Evolutionary conservation across 2,329 filamentous ascomycete genomes (phyloP), one percentile per base, ranked within the genome.

Genomic region (Aureobasidium sp.): DNA sequence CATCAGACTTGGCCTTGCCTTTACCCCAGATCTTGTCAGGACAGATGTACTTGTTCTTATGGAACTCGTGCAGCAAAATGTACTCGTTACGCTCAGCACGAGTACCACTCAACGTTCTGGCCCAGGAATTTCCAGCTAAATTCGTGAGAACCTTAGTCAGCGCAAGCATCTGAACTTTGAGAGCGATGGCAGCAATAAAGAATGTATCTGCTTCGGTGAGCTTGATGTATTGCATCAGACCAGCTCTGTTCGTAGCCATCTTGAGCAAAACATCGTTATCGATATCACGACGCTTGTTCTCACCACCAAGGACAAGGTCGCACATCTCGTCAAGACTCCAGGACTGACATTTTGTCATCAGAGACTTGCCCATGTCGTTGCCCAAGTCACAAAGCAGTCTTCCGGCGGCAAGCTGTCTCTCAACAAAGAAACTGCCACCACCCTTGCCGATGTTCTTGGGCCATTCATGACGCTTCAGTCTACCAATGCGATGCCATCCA

Each of bases 251-350:
- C 5, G 84, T 84, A 2, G 90, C 90, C 23, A 88, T 89, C 73
- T 89, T 92, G 62, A 99, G 78, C 3, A 91, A 91, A 58, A 80
- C 85, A 68, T 97, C 94, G 68, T 89, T 93, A 72, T 99, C 93
- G 36, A 99, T 77, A 41, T 99, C 94, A 61, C 87, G 85, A 46
- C 94, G 88, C 46, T 80, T 80, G 70, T 87, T 87, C 62, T 85
- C 84, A 29, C 84, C 84, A 36, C 86, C 82, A 5, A 99, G 86
- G 67, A 97, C 96, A 17, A 97, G 82, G 66, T 87, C 90, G 73
- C 91, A 96, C 92, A 99, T 99, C 75, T 99, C 94, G 1, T 93
- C 95, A 74, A 99, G 81, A 74, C 89, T 96, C 94, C 94, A 99
- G 3, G 92, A 96, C 75, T 97, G 93, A 74, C 94, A 99, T 77